Evolutionary conservation across 331 rosid genomes (phyloP).

Genomic region (Stylosanthes scabra): DNA sequence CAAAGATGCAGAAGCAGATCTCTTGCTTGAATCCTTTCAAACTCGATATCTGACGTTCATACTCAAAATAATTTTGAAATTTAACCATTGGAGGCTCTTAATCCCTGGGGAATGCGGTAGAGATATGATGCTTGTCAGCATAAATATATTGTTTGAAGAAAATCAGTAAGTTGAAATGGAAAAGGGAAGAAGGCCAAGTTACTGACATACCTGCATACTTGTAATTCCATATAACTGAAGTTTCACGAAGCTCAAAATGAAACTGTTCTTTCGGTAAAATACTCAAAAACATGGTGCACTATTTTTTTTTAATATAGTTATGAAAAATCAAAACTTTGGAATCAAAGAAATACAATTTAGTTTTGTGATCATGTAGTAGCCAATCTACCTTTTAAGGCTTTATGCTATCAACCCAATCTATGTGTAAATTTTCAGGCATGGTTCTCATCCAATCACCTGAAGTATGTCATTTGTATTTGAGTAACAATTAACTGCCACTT

Average conservation of each 20-base stretch:
- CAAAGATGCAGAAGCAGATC: conserved; percentile 97
- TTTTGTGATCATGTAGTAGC: conserved; percentile 8
- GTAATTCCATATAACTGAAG: conserved; percentile 90
- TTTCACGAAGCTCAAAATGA: conserved; percentile 88
- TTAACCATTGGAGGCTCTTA: conserved; percentile 14
- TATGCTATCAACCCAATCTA: conserved; percentile 97
- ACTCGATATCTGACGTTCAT: conserved; percentile 71
- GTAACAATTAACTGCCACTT: conserved; percentile 68
- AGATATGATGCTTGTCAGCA: conserved; percentile 12
- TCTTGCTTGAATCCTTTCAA: conserved; percentile 98
- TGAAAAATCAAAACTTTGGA: conserved; percentile 6
- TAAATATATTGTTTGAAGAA: not conserved
- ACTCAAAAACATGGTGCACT: conserved; percentile 89
- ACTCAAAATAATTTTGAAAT: conserved; percentile 28
- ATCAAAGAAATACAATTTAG: conserved; percentile 25
- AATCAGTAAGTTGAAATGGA: conserved; percentile 17
- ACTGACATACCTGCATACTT: conserved; percentile 74
- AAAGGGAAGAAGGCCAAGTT: not conserved
- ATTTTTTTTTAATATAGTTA: conserved; percentile 25
- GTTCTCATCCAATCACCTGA: conserved; percentile 96
- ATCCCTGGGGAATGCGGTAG: not conserved
- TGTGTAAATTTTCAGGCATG: conserved; percentile 87
- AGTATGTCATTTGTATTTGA: conserved; percentile 68
- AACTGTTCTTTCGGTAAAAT: conserved; percentile 95
- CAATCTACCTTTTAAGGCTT: conserved; percentile 55